Conservation (phyloP, 768 basidiomycete genomes). For the Mycena galopus region DNA sequence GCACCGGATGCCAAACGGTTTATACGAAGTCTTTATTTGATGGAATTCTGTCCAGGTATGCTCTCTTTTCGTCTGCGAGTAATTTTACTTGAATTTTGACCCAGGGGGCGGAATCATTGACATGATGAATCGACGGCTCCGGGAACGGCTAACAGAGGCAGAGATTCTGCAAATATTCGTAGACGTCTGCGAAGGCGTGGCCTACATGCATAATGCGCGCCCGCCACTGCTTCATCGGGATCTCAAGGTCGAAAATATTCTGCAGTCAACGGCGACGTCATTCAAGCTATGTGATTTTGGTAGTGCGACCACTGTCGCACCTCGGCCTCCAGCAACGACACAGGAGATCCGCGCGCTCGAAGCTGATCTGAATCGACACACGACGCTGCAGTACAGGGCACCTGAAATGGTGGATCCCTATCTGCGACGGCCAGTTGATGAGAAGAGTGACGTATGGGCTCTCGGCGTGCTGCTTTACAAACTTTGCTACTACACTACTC, state of each 20-base stretch:
- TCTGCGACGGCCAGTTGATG: conserved; percentile 85
- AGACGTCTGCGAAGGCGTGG: conserved; percentile 97
- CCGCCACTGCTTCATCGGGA: conserved; percentile 96
- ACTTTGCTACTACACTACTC: conserved; percentile 99
- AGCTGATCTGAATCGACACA: conserved; percentile 92
- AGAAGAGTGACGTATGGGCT: conserved; percentile 98
- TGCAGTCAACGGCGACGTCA: conserved; percentile 84
- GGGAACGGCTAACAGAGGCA: conserved; percentile 93
- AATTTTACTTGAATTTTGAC: conserved; percentile 29
- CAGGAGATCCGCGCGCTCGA: conserved; percentile 91
- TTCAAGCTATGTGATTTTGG: conserved; percentile 99
- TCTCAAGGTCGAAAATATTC: conserved; percentile 98
- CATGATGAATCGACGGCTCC: conserved; percentile 97
- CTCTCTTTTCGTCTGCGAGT: conserved; percentile 19
- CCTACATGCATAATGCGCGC: conserved; percentile 93
- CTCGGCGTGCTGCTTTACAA: conserved; percentile 97
- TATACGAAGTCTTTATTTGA: conserved; percentile 97
- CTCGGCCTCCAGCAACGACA: conserved; percentile 78
- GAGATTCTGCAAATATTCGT: conserved; percentile 99
- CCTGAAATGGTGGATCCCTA: conserved; percentile 98
- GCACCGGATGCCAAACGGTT: conserved; percentile 84
- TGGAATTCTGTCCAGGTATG: conserved; percentile 96
- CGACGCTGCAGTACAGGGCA: conserved; percentile 97
- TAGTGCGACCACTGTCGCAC: conserved; percentile 82
- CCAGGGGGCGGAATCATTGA: conserved; percentile 98